These are phyloP conservation scores for Selenicereus undatus DNA, from an alignment of 148 eudicot species.

Conservation along the genomic window DNA sequence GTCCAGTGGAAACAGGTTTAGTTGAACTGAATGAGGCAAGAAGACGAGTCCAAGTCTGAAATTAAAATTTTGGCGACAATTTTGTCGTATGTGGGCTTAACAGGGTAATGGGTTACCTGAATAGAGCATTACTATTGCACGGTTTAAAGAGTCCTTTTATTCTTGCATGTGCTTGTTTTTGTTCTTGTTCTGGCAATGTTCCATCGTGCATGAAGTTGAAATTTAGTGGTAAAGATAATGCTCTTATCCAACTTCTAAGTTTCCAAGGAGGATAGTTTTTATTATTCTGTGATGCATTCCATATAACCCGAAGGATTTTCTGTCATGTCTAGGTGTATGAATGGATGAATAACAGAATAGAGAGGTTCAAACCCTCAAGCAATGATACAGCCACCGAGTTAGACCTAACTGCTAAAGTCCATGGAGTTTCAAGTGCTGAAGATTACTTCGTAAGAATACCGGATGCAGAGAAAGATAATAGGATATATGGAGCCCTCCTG, in stretches of 20 bases:
- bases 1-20: too few species aligned
- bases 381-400: slow-evolving; percentile 83
- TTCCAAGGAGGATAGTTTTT: background rate
- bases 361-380: slow-evolving; percentile 52
- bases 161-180: too few species aligned
- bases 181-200: too few species aligned
- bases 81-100: too few species aligned
- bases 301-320: background rate
- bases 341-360: slow-evolving; percentile 78
- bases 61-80: too few species aligned
- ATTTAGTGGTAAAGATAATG: too few species aligned
- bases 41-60: too few species aligned
- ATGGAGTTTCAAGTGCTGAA: slow-evolving; percentile 71
- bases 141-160: too few species aligned
- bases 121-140: too few species aligned
- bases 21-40: too few species aligned
- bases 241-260: background rate
- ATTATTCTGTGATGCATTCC: background rate
- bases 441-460: slow-evolving; percentile 64
- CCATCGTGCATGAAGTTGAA: too few species aligned
- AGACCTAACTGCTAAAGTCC: slow-evolving; percentile 78
- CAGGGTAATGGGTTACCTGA: too few species aligned
- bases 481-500: slow-evolving; percentile 76
- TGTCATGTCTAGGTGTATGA: slow-evolving; percentile 57
- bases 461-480: slow-evolving; percentile 50